Base-by-base conservation (phyloP, 140 eudicot species). In the Ambrosia hybrid region DNA sequence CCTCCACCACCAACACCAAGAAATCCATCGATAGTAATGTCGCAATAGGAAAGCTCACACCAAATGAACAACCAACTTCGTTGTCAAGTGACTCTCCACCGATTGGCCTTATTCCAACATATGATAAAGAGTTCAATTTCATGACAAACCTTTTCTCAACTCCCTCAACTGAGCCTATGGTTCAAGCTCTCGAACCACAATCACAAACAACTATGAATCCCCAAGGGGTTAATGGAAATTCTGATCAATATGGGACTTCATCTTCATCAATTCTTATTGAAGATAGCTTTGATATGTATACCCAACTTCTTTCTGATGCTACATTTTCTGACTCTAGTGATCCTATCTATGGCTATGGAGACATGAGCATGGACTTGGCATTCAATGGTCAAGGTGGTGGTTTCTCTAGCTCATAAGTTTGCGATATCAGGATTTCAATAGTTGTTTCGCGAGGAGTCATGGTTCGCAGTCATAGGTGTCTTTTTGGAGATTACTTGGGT, bases 71-170 rank as follows among this genome's bases (percentile, higher is more conserved):
- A 57, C 53, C 52, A 15, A 43, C 12, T 7, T 57, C 72, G 3
- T 9, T 67, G 52, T 43, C 53, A 5, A 67, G 56, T 33, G 76
- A 73, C 48, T 43, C 48, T 43, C 48, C 48, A 43, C 5, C 48
- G 9, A 7, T 43, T 7, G 48, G 48, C 65, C 37, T 69, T 12
- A 49, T 53, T 26, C 76, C 62, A 45, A 34, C 74, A 4, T 68
- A 49, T 33, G 84, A 82, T 67, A 84, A 87, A 0, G 87, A 82
- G 51, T 4, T 76, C 7, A 15, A 16, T 55, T 84, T 82, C 66
- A 73, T 84, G 80, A 61, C 26, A 46, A 71, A 57, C 43, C n/a
- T 84, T 36, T 79, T 82, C 36, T 34, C 52, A 9, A 48, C 48
- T 13, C 17, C 66, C 12, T 51, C 66, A 12, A 62, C 11, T 39